Evolutionary conservation across 2,329 filamentous ascomycete species (phyloP), one percentile per base, ranked within the genome.

Genomic region (Aspergillus melleus): DNA sequence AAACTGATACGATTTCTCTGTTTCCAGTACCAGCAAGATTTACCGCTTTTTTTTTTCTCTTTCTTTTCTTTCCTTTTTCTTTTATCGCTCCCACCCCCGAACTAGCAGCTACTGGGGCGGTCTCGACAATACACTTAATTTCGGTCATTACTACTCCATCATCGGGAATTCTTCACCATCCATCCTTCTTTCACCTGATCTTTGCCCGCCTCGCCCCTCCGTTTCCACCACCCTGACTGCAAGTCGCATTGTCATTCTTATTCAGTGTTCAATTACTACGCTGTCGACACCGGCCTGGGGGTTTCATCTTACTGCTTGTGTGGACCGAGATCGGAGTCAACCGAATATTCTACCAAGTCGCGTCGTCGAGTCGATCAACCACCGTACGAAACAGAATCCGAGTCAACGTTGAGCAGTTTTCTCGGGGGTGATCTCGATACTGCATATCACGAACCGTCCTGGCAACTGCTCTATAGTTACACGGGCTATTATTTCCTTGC

Each of bases 61-160:
- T 44, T 59, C 51, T 52, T 49, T 29, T 19, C 47, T 57, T 20
- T 53, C 42, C 49, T 47, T 36, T 36, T 24, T 52, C 32, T 26
- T 50, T 12, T 22, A 30, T 20, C 32, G 26, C 54, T 20, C 49
- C 47, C 11, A 22, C 30, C 30, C 46, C 19, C 36, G 54, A 50
- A 50, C 51, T 22, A 24, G 47, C 19, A 39, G 47, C 20, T 24
- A 42, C 22, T 47, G 36, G 20, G 19, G 19, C 11, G 49, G 36
- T 54, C 49, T 51, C 59, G 42, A 39, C 46, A 52, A 36, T 57
- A 57, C 58, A 52, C 16, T 52, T 26, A 19, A 49, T 55, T 59
- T 46, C 58, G 49, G 58, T 50, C 49, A 52, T 59, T 44, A 58
- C 55, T 61, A 62, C 61, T 22, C 36, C 24, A 51, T 24, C 49